A percentile compares a stretch with the other conserved stretches of the same genome.
These are phyloP conservation scores for Lactarius hatsudake DNA, from an alignment of 768 basidiomycete genomes.

Conservation along the genomic window DNA sequence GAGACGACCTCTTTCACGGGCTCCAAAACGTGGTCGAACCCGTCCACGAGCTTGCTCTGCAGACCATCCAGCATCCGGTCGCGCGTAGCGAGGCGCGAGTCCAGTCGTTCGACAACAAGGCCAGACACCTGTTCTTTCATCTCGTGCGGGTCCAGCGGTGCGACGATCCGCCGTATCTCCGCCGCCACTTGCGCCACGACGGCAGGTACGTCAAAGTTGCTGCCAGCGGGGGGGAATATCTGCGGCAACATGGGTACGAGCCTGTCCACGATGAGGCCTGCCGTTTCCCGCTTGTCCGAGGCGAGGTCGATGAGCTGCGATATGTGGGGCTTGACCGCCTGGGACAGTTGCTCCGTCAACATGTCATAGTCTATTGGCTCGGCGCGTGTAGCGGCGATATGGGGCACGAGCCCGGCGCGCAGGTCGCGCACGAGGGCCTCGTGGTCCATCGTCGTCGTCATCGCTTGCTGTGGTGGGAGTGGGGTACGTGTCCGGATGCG, in stretches of 20 bases:
- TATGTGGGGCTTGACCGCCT: conserved; percentile 87
- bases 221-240: conserved; percentile 34
- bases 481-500: conserved; percentile 41
- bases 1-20: conserved; percentile 42
- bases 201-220: conserved; percentile 48
- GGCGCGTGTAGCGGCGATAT: conserved; percentile 55
- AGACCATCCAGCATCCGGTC: conserved; percentile 66
- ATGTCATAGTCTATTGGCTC: conserved; percentile 77
- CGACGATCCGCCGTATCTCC: conserved; percentile 70
- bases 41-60: conserved; percentile 52
- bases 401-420: conserved; percentile 54
- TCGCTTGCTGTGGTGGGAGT: background rate
- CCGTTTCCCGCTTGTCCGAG: conserved; percentile 86
- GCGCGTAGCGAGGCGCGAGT: conserved; percentile 74
- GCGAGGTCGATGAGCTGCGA: conserved; percentile 86
- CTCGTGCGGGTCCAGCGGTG: conserved; percentile 77
- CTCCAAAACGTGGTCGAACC: conserved; percentile 45
- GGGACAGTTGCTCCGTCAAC: conserved; percentile 69
- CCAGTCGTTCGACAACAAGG: conserved; percentile 80
- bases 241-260: conserved; percentile 63
- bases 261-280: conserved; percentile 71
- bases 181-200: conserved; percentile 58
- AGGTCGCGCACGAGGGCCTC: conserved; percentile 62
- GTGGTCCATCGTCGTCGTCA: conserved; percentile 37
- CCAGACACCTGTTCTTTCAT: conserved; percentile 90